Evolutionary conservation across 176 grass and related monocot genomes (phyloP), one percentile per base, ranked within the genome.

Genomic region (Zea luxurians): DNA sequence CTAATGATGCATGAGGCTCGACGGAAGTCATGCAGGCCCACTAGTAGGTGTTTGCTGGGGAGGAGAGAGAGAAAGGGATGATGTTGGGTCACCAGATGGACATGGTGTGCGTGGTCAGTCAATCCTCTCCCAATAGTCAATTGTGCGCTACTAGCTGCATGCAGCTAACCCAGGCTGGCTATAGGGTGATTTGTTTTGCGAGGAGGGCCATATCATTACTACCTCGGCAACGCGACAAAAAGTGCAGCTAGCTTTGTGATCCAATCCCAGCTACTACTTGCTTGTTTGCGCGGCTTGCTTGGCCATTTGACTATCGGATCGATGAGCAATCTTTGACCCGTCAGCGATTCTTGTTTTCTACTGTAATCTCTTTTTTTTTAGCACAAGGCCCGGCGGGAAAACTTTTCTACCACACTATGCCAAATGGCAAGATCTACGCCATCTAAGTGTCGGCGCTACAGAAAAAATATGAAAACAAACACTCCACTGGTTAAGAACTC

Each of bases 41-140:
- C 81, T 10, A 55, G 49, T 36, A 61, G 0, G 57, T 8, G 34
- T 27, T 27, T 27, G 27, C 27, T 27, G 13, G 3, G 17, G 6
- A 15, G 42, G 16, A 59, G 0, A 15, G 10, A 18, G 53, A n/a
- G 43, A 64, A 10, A 34, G 11, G 37, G 12, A 7, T 4, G 36
- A 44, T 2, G 10, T 38, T 45, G 66, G 67, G 16, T 43, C 35
- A 68, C 63, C 45, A 75, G 70, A 27, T 10, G 54, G 16, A 55
- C 16, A 55, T n/a, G 16, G 53, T 16, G 52, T 7, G 46, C 20
- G 38, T 61, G 57, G 87, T 72, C 87, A 89, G 53, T 72, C n/a
- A 27, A 27, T 27, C 27, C 27, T 27, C 17, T 52, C 48, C 2
- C 35, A 88, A 77, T 85, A 85, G 82, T 85, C 87, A 89, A 89